Base-by-base conservation (phyloP, 768 basidiomycete species). In the Termitomyces sp. region DNA sequence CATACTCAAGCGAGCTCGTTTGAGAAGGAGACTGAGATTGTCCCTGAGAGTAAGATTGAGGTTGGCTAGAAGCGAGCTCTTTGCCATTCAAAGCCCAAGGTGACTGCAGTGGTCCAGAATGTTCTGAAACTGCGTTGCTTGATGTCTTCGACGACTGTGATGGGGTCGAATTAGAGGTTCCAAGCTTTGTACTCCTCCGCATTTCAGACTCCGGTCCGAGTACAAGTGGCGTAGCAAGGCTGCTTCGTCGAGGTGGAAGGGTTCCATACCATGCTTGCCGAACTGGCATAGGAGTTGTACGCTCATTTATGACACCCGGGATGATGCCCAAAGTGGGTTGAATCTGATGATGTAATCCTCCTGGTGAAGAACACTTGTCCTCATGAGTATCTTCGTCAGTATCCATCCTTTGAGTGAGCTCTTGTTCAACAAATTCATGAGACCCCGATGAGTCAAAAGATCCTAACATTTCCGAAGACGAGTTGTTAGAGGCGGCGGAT, bases 321-420 rank as follows among this genome's bases (percentile, higher is more conserved):
- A 53, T 10, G 16, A 49, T 39, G 31, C 46, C 29, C 13, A 27
- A 4, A 27, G 44, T 47, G 29, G 34, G 59, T 10, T 53, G 39
- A 37, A 20, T 34, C 13, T 18, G 20, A 5, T 46, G 36, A 32
- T 46, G 37, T 24, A 50, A 10, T n/a, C 13, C 44, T 46, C 29
- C 24, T 31, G 24, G 32, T 26, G 42, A 32, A 18, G 41, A 39
- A 22, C 34, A 14, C 12, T 39, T 22, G 18, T 10, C n/a, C 4
- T 22, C 53, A 2, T n/a, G 12, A 2, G 22, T n/a, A 34, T 58
- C 50, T 16, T 51, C 56, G 14, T 68, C 67, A 4, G 60, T 34
- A 12, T 65, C 65, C 43, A 68, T 55, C 34, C 67, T 71, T 63
- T 80, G 79, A 0, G 80, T 81, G 32, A 83, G 70, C n/a, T 81